Evolutionary conservation across 805 yeast species (phyloP), one percentile per base, ranked within the genome.

Genomic region (Myxozyma vanderwaltii): DNA sequence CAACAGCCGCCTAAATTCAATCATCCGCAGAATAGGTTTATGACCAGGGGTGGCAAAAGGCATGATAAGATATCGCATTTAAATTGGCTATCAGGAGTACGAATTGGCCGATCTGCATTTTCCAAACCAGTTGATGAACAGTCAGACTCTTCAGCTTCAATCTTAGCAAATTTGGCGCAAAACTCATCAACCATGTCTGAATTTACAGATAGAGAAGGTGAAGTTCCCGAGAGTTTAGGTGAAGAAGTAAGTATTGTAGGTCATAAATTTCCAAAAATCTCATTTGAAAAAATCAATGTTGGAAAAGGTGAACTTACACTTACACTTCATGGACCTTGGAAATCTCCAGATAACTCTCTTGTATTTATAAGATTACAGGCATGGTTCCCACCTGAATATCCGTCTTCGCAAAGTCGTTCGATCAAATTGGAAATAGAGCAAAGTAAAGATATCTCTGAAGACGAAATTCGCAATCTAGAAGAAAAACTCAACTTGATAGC

Each of bases 11-110:
- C 43, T 17, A 31, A 21, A 31, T 27, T 24, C 45, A 24, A 31
- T 23, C 33, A 21, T 12, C 27, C 39, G 15, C 54, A 51, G 36
- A 45, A 31, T 19, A 23, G 50, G 49, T 63, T 29, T 38, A 64
- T 64, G 67, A 64, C 67, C 6, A 31, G 64, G 1, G 62, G 64
- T 10, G 54, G 56, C 8, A 57, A 52, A 38, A 26, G 51, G 12
- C 47, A 56, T 6, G 61, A 59, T 29, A 48, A 65, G 80, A 76
- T 82, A 31, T 84, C 86, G 66, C 96, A 89, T 69, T 75, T 92
- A 61, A 85, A 87, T 63, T 92, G 98, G 98, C 85, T 95, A 39
- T 86, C 97, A 0, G 97, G 98, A 52, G 96, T 92, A 6, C 79
- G 91, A 58, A 82, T 92, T 63, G 89, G 89, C 0, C 75, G 78